phyloP scores from a whole-genome alignment of 2,329 filamentous ascomycete genomes.

The Lasiodiplodia sp. region DNA sequence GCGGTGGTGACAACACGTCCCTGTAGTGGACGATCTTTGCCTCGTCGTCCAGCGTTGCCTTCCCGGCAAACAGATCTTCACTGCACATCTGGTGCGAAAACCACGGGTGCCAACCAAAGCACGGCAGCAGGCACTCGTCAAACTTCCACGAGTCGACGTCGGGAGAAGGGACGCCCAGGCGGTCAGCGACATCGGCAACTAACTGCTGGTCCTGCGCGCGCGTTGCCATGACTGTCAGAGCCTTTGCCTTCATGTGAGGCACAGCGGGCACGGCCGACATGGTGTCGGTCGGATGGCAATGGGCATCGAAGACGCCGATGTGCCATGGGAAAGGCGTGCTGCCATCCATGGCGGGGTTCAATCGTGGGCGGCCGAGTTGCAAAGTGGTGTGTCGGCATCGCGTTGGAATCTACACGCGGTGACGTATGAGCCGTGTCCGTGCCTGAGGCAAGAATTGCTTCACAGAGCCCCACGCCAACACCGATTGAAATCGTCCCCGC shows the following conservation, averaged over 20 bases:
- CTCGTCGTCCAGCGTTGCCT: slow-evolving; percentile 48
- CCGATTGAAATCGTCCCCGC: background rate
- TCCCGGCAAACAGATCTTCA: slow-evolving; percentile 52
- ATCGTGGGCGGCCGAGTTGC: background rate
- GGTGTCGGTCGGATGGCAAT: slow-evolving; percentile 85
- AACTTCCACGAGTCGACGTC: slow-evolving; percentile 37
- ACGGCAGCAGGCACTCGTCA: slow-evolving; percentile 65
- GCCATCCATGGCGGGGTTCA: background rate
- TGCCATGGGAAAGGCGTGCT: slow-evolving; percentile 68
- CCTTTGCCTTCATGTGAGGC: slow-evolving; percentile 68
- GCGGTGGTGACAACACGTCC: slow-evolving; percentile 66
- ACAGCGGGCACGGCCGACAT: slow-evolving; percentile 68
- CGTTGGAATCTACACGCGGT: background rate
- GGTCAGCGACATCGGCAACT: slow-evolving; percentile 67
- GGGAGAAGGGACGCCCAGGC: slow-evolving; percentile 56
- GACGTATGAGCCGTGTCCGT: background rate
- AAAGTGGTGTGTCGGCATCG: background rate
- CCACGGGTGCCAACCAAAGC: slow-evolving; percentile 91
- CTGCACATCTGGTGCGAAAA: slow-evolving; percentile 80
- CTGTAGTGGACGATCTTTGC: slow-evolving; percentile 67
- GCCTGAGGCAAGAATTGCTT: background rate
- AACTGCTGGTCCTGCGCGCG: slow-evolving; percentile 77
- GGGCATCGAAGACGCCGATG: slow-evolving; percentile 75
- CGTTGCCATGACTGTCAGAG: slow-evolving; percentile 79
- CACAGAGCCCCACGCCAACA: background rate